A percentile compares a stretch with the other conserved stretches of the same genome.
Conservation (phyloP, 2,329 filamentous ascomycete genomes). For the Cladophialophora bantiana region DNA sequence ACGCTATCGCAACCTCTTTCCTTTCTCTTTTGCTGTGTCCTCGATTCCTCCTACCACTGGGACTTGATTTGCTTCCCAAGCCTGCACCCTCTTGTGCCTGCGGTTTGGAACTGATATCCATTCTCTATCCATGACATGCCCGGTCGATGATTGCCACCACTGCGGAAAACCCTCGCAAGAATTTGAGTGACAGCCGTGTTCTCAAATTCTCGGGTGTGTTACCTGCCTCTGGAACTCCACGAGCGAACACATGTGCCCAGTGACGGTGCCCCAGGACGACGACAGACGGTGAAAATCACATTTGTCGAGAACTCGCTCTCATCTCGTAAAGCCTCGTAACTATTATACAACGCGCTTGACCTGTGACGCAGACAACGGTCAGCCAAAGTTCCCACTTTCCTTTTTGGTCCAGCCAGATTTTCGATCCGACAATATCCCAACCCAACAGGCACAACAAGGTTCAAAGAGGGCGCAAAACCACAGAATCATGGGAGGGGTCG, state of each 20-base stretch:
- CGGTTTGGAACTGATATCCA: not conserved
- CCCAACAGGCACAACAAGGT: not conserved
- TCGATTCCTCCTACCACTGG: not conserved
- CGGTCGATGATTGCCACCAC: not conserved
- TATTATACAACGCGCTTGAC: conserved; percentile 57
- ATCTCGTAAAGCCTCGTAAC: conserved; percentile 10
- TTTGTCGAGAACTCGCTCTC: not conserved
- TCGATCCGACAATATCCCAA: not conserved
- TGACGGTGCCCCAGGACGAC: not conserved
- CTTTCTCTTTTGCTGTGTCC: not conserved
- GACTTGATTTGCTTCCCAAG: not conserved
- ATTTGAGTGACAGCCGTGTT: not conserved
- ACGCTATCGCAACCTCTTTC: not conserved
- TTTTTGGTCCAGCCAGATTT: conserved; percentile 10
- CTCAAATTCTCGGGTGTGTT: not conserved
- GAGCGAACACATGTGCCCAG: not conserved
- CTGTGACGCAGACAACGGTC: conserved; percentile 42
- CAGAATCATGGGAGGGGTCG: conserved; percentile 34
- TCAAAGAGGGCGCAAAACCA: not conserved
- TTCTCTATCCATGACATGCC: not conserved
- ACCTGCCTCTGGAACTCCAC: not conserved
- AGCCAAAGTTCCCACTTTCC: conserved; percentile 22
- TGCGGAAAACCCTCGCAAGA: not conserved
- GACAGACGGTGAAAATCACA: not conserved
- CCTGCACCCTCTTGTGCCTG: not conserved